A percentile compares a stretch with the other conserved stretches of the same genome.
These are phyloP conservation scores for Canna indica DNA, from an alignment of 176 grass and related monocot species.

Conservation along the genomic window DNA sequence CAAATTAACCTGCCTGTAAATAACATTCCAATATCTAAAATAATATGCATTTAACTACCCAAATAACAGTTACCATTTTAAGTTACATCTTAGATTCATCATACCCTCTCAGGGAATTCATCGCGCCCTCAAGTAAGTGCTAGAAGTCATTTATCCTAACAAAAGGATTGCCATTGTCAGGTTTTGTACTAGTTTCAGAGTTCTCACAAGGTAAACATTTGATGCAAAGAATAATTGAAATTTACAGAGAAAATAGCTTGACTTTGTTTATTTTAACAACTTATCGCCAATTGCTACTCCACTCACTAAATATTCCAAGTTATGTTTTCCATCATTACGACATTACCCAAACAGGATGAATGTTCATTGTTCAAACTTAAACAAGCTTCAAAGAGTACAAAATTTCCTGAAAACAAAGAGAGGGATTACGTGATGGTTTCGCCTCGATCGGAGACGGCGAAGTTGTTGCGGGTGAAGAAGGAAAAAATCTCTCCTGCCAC, in stretches of 20 bases:
- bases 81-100: too few relatives aligned
- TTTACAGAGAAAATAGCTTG: not conserved
- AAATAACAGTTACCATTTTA: too few relatives aligned
- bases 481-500: conserved; percentile 84
- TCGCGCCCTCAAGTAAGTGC: too few relatives aligned
- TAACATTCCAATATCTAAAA: too few relatives aligned
- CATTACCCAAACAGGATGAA: not conserved
- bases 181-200: not conserved
- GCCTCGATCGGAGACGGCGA: conserved; percentile 61
- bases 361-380: conserved; percentile 3
- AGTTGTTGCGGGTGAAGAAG: conserved; percentile 91
- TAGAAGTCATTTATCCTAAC: too few relatives aligned
- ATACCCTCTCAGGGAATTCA: too few relatives aligned
- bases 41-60: too few relatives aligned
- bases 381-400: not conserved
- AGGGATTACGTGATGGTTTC: conserved; percentile 75
- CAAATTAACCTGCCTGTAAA: too few relatives aligned
- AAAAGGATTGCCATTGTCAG: too few relatives aligned
- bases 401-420: conserved; percentile 5
- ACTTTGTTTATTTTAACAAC: not conserved
- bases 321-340: too few relatives aligned
- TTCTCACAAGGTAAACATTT: not conserved
- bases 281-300: not conserved
- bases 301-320: too few relatives aligned
- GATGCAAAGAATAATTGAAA: not conserved